These are phyloP conservation scores for Striga asiatica DNA, from an alignment of 257 asterid species.

Conservation along the genomic window DNA sequence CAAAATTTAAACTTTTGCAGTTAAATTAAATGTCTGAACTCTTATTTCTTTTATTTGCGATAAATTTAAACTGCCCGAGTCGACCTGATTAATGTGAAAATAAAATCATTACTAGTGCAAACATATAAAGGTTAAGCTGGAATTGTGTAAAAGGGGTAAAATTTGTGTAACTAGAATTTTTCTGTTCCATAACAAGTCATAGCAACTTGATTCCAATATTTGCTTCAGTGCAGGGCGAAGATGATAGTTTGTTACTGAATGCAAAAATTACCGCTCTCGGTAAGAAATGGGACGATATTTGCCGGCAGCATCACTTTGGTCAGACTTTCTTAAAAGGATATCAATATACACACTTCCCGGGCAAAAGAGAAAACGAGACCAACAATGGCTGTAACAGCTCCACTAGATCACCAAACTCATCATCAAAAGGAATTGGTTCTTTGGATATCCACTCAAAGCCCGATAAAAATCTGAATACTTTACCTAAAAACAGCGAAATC, in stretches of 20 bases:
- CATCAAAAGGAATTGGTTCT: slow-evolving; percentile 25
- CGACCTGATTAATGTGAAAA: too few relatives aligned
- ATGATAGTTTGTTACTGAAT: slow-evolving; percentile 39
- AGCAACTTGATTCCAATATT: slow-evolving; percentile 32
- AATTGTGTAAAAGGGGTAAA: too few relatives aligned
- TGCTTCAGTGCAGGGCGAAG: slow-evolving; percentile 73
- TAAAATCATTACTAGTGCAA: too few relatives aligned
- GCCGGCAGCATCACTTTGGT: slow-evolving; percentile 38
- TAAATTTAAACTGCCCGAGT: too few relatives aligned
- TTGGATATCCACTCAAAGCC: slow-evolving; percentile 18
- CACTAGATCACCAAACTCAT: slow-evolving; percentile 21
- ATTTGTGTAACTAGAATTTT: neutral
- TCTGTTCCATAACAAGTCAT: slow-evolving; percentile 16
- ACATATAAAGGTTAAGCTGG: too few relatives aligned
- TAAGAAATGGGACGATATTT: slow-evolving; percentile 59
- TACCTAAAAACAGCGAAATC: slow-evolving; percentile 19
- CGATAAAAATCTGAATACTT: slow-evolving; percentile 10
- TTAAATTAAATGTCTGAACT: too few relatives aligned
- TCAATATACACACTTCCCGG: slow-evolving; percentile 35
- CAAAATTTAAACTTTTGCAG: too few relatives aligned
- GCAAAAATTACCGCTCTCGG: slow-evolving; percentile 37
- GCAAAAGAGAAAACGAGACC: slow-evolving; percentile 21
- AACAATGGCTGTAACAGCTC: slow-evolving; percentile 14
- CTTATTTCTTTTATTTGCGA: too few relatives aligned
- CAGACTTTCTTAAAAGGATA: slow-evolving; percentile 28